Conservation (phyloP, 2,329 filamentous ascomycete genomes). For the Penicillium sp. region DNA sequence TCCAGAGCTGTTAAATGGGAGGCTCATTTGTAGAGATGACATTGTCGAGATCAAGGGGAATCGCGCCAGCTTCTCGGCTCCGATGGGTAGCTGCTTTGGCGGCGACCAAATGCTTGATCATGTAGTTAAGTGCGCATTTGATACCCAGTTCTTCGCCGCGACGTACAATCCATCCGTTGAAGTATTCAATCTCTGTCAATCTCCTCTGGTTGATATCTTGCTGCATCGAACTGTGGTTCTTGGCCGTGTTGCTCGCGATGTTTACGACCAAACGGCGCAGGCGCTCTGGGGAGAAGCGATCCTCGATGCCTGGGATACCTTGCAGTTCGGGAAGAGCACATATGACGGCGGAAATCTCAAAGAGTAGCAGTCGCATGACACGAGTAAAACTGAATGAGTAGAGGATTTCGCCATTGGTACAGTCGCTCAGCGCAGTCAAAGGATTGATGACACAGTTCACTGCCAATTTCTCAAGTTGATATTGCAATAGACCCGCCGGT, state of each 20-base stretch:
- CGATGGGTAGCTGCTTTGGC: conserved; percentile 58
- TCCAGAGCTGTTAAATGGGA: background rate
- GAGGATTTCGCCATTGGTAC: conserved; percentile 68
- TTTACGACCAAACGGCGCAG: conserved; percentile 59
- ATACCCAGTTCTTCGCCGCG: conserved; percentile 71
- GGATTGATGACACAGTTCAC: conserved; percentile 77
- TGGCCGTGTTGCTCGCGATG: conserved; percentile 54
- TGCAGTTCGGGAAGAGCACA: conserved; percentile 70
- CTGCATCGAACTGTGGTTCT: conserved; percentile 66
- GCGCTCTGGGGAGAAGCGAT: conserved; percentile 60
- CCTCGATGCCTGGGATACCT: conserved; percentile 57
- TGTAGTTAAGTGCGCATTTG: conserved; percentile 68
- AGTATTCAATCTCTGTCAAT: conserved; percentile 74
- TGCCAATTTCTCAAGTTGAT: conserved; percentile 76
- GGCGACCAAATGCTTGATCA: conserved; percentile 70
- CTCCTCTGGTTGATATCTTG: conserved; percentile 61
- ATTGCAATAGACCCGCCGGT: conserved; percentile 62
- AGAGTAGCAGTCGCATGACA: conserved; percentile 68
- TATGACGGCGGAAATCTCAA: conserved; percentile 72
- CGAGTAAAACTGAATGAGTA: conserved; percentile 64
- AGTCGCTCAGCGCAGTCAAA: conserved; percentile 74
- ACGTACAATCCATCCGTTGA: conserved; percentile 83
- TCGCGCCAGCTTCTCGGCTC: conserved; percentile 28
- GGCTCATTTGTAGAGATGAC: conserved; percentile 8
- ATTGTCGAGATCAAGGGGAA: conserved; percentile 30